Evolutionary conservation across 495 filamentous ascomycete species (phyloP), one percentile per base, ranked within the genome.

Genomic region (Melanomma pulvis-pyrius): DNA sequence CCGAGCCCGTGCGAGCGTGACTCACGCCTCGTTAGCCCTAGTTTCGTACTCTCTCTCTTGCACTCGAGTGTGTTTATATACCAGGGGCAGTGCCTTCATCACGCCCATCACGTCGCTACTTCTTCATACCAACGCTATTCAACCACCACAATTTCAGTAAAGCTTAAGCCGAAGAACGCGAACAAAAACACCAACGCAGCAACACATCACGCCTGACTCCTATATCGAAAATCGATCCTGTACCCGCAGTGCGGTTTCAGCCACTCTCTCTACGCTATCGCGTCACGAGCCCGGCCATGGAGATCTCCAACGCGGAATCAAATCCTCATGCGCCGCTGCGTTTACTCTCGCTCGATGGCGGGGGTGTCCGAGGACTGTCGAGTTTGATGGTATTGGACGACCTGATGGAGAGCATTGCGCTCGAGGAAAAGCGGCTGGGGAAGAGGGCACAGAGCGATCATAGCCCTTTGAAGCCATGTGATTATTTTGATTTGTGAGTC

Each of bases 301-400:
- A 71, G 21, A 36, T 64, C 15, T 67, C 64, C 4, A 61, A 32
- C 56, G 39, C 59, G 1, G 69, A 72, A 56, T 62, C 49, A 0
- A 68, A 72, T 34, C 69, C 69, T 0, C 60, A 69, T 49, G 69
- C 69, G 36, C 69, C 69, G n/a, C 50, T 72, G 47, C 53, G 69
- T 12, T 54, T 72, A 13, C 61, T 72, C 9, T 72, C 69, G 8
- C 65, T 72, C 22, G 71, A 73, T 50, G 71, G 71, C 1, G 71
- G 71, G 0, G 71, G 71, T 30, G 68, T 73, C 6, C 69, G 71
- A 34, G 71, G 71, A 19, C 71, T 73, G n/a, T 71, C 71, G 11
- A 62, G 55, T 48, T 46, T 73, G 24, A 71, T 73, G 63, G 69
- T 73, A 1, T 61, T 73, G 3, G 71, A 71, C 30, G 62, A 68